phyloP scores from a whole-genome alignment of 1,139 yeast genomes.

The Hemisphaericaspora xylofermentans region DNA sequence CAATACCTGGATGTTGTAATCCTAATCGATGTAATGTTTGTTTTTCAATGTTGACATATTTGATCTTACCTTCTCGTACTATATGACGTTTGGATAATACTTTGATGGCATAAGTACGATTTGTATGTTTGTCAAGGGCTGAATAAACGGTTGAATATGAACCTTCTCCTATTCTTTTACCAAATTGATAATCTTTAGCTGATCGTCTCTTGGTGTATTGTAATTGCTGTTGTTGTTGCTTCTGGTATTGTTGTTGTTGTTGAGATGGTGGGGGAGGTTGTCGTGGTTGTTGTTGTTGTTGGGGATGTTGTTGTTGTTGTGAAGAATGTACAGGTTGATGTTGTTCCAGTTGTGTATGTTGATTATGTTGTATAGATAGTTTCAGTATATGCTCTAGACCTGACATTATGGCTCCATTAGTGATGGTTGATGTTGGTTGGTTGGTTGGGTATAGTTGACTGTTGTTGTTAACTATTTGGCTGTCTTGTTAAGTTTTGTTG shows the following conservation, averaged over 20 bases:
- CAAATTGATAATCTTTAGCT: conserved; percentile 70
- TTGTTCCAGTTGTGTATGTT: conserved; percentile 3
- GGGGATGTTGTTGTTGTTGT: neutral
- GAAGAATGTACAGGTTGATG: neutral
- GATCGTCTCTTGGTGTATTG: conserved; percentile 26
- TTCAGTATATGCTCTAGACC: conserved; percentile 6
- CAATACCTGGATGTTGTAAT: conserved; percentile 63
- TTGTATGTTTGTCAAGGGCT: conserved; percentile 60
- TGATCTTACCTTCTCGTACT: conserved; percentile 75
- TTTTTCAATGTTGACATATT: conserved; percentile 77
- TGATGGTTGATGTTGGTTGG: neutral
- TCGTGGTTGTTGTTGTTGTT: conserved; percentile 4
- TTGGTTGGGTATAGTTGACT: too few species aligned
- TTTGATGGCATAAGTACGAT: conserved; percentile 68
- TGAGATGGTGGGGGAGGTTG: neutral
- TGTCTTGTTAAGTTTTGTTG: too few species aligned
- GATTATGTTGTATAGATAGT: conserved; percentile 2
- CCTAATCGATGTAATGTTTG: conserved; percentile 72
- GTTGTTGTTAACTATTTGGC: too few species aligned
- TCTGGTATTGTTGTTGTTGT: conserved; percentile 1
- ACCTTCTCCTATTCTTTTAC: conserved; percentile 75
- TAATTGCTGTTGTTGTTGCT: conserved; percentile 4
- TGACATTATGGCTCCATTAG: conserved; percentile 4
- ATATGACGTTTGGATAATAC: conserved; percentile 72
- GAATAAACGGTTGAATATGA: conserved; percentile 75